Percentiles rank a stretch among this genome's conserved stretches.
These are phyloP conservation scores for Heterobasidion parviporum DNA, from an alignment of 1,284 basidiomycete genomes.

Conservation along the genomic window DNA sequence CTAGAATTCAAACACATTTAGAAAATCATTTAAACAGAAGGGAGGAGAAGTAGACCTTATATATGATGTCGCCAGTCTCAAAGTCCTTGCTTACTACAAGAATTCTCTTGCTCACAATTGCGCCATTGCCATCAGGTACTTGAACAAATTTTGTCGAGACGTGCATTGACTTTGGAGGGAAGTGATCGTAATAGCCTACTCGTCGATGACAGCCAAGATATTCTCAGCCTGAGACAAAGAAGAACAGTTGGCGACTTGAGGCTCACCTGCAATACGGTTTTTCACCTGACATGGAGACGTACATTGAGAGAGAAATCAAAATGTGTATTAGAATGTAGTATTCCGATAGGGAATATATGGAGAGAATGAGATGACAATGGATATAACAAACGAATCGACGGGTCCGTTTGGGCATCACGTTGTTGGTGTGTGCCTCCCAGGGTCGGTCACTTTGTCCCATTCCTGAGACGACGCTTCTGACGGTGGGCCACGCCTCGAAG, in stretches of 20 bases:
- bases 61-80: conserved; percentile 62
- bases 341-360: conserved; percentile 15
- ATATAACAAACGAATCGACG: conserved; percentile 7
- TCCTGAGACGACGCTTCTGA: conserved; percentile 80
- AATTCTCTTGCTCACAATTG: conserved; percentile 35
- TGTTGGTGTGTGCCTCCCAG: conserved; percentile 45
- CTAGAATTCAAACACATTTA: conserved; percentile 24
- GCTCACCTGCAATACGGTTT: conserved; percentile 69
- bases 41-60: conserved; percentile 39
- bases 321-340: conserved; percentile 58
- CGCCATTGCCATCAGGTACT: conserved; percentile 25
- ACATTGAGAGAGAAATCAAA: conserved; percentile 23
- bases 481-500: conserved; percentile 54
- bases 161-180: conserved; percentile 64
- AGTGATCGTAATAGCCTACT: conserved; percentile 66
- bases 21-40: background rate
- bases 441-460: conserved; percentile 77
- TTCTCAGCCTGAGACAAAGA: conserved; percentile 8
- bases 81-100: conserved; percentile 63
- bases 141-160: conserved; percentile 47
- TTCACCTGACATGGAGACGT: conserved; percentile 40
- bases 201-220: conserved; percentile 12
- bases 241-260: conserved; percentile 15
- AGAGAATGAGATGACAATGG: conserved; percentile 11
- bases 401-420: conserved; percentile 19